Evolutionary conservation across 2,329 filamentous ascomycete species (phyloP).

Genomic region (Thermomyces lanuginosus): DNA sequence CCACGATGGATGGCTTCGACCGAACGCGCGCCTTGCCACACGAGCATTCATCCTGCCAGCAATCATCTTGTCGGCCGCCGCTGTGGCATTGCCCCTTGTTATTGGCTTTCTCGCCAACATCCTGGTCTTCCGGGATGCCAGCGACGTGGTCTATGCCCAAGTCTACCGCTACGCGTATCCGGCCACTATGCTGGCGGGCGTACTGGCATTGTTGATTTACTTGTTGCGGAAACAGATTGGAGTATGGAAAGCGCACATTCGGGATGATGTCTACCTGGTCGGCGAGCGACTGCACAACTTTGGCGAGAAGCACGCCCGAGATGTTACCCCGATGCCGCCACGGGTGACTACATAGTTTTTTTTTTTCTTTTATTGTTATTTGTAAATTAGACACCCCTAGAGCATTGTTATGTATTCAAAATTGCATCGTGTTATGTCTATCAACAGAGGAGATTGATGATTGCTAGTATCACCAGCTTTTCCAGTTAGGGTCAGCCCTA

Average conservation of each 20-base stretch:
- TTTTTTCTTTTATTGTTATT: slow-evolving; percentile 2
- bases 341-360: slow-evolving; percentile 20
- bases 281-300: slow-evolving; percentile 93
- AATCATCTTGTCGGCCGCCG: slow-evolving; percentile 41
- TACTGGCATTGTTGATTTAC: slow-evolving; percentile 31
- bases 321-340: slow-evolving; percentile 20
- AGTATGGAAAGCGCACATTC: slow-evolving; percentile 63
- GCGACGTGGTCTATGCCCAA: slow-evolving; percentile 19
- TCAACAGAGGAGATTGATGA: no score
- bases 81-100: slow-evolving; percentile 48
- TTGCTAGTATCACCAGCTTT: no score
- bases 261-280: slow-evolving; percentile 92
- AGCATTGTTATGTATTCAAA: background rate
- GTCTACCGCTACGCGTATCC: slow-evolving; percentile 63
- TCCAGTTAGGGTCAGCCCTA: no score
- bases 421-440: no score
- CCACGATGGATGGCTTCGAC: slow-evolving; percentile 58
- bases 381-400: slow-evolving; percentile 2
- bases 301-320: slow-evolving; percentile 39
- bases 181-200: slow-evolving; percentile 36
- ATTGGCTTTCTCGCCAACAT: slow-evolving; percentile 39
- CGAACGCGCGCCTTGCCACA: slow-evolving; percentile 63
- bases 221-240: slow-evolving; percentile 40
- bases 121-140: slow-evolving; percentile 18
- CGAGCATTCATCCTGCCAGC: slow-evolving; percentile 73